These are phyloP conservation scores for Pholiota conissans DNA, from an alignment of 768 basidiomycete species.

Conservation along the genomic window DNA sequence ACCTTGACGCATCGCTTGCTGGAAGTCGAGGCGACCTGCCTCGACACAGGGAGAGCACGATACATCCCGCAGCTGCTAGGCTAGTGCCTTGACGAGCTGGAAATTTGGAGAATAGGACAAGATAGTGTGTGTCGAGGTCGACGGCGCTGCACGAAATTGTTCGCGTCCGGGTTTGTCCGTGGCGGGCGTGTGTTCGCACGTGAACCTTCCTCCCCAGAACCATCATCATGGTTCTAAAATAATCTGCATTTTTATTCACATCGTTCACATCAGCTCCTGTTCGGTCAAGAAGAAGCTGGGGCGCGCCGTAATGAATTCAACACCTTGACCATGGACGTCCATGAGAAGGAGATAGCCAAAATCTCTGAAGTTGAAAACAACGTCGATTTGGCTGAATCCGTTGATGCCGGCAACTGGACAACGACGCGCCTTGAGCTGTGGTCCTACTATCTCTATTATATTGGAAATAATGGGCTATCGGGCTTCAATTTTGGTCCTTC, in stretches of 20 bases:
- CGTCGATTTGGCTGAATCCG: not conserved
- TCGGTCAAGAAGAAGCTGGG: not conserved
- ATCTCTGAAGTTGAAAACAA: not conserved
- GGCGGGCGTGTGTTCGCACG: conserved; percentile 11
- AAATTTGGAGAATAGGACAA: conserved; percentile 7
- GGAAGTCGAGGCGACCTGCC: conserved; percentile 46
- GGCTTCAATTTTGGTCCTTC: conserved; percentile 76
- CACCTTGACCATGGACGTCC: not conserved
- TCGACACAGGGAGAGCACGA: conserved; percentile 58
- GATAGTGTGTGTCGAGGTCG: conserved; percentile 14
- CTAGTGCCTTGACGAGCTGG: conserved; percentile 19
- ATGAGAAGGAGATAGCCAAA: not conserved
- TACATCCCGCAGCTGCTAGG: conserved; percentile 40
- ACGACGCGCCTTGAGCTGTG: conserved; percentile 54
- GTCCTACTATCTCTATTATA: conserved; percentile 62
- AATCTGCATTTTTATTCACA: not conserved
- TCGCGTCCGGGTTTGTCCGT: conserved; percentile 41
- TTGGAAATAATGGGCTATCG: conserved; percentile 68
- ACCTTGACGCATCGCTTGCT: conserved; percentile 51
- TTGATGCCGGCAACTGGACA: conserved; percentile 21
- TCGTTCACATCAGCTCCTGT: not conserved
- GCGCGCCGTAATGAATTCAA: not conserved
- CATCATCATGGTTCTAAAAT: not conserved
- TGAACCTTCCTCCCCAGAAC: too few relatives aligned
- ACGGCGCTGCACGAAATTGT: conserved; percentile 21